Evolutionary conservation across 179 eudicot genomes (phyloP), one percentile per base, ranked within the genome.

Genomic region (Silene coronaria): DNA sequence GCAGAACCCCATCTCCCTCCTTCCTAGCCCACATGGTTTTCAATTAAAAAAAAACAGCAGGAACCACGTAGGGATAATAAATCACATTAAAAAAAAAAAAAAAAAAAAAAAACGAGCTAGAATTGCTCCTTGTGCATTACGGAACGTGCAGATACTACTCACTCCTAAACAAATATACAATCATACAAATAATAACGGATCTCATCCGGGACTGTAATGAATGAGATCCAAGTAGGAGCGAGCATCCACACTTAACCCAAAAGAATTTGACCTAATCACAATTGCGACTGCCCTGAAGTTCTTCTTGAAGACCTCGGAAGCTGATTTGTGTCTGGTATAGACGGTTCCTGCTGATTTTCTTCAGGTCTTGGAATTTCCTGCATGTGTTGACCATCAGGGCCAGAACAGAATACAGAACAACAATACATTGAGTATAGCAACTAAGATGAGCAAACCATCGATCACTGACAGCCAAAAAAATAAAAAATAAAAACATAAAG

Each of bases 321-420:
- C 76, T 85, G 84, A 71, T 63, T 82, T 60, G 72, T 60, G 69
- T 92, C 93, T 30, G 83, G 61, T 48, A 58, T 73, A 26, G 86
- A 70, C 61, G 63, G 70, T 62, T 85, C 78, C 69, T 80, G 83
- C 57, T 70, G 67, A 21, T 82, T 73, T 80, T 86, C 91, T 70
- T 89, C 91, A 6, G 85, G 86, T 82, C 76, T 84, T 77, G 77
- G 83, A 62, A 79, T 74, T 32, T 84, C 96, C 97, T 91, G 81
- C 55, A 34, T 8, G 59, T 57, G 66, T 75, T 26, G 74, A 62
- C 12, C 11, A 45, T 21, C 51, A 70, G 66, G 27, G n/a, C 30
- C 19, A 23, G 55, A 22, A 73, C 23, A 73, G 14, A 9, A 51
- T 51, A 14, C n/a, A 51, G 36, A 71, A 32, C 23, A 71, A 32